Evolutionary conservation across 2,329 filamentous ascomycete species (phyloP), one percentile per base, ranked within the genome.

Genomic region (Penicillium polonicum): DNA sequence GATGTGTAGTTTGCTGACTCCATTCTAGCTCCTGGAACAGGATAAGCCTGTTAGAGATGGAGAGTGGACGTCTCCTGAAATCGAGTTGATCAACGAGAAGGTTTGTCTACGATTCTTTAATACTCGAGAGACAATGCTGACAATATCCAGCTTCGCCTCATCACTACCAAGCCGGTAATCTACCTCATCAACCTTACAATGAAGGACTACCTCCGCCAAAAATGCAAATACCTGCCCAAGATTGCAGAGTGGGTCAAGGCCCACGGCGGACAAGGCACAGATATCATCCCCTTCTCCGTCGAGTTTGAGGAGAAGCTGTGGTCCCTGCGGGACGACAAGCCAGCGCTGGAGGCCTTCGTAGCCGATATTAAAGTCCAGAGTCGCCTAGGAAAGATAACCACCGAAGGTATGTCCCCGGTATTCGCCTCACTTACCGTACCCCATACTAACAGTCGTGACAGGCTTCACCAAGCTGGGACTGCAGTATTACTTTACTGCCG

Each of bases 241-340:
- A 55, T 55, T 21, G 52, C 52, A 15, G 46, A 55, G 44, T 55
- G 52, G 52, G 44, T 55, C 13, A 55, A 48, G 35, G 52, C 44
- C 19, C 52, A 55, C 36, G 52, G 52, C 5, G 52, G 52, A n/a
- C 35, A 48, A 41, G 43, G 43, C 19, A 13, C 35, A 25, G 52
- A 55, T 33, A 55, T 55, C 6, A 41, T 55, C 38, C 52, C 52
- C 52, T 55, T 55, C 44, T 55, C 52, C 23, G 46, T 55, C 31
- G 52, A 55, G 52, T 55, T 55, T 21, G 52, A 55, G 23, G 52
- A 55, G 52, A 55, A 55, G 46, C 44, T 55, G 17, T 55, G 46
- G 43, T 48, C 43, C 39, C 12, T 55, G 10, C 35, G 39, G 23
- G 52, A 55, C 8, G 43, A 55, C 46, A 38, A 48, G 46, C 25